These are phyloP conservation scores for Babesia ovata DNA, from an alignment of 169 alveolate genomes.

Conservation along the genomic window DNA sequence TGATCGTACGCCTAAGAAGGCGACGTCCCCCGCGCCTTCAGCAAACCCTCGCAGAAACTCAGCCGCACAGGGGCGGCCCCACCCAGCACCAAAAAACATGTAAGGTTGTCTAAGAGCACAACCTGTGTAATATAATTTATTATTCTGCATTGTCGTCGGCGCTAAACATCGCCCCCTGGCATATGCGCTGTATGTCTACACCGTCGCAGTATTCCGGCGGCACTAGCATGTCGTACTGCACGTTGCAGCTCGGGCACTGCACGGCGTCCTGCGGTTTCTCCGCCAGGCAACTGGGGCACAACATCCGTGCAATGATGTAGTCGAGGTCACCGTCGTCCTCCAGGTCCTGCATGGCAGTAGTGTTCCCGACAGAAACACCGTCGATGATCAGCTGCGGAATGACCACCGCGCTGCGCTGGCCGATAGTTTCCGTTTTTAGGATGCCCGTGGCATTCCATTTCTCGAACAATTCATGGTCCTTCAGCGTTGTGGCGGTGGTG, in stretches of 20 bases:
- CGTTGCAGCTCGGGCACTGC: slow-evolving; percentile 69
- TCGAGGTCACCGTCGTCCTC: slow-evolving; percentile 88
- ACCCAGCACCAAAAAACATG: neutral
- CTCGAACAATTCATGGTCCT: slow-evolving; percentile 78
- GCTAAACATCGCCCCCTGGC: slow-evolving; percentile 62
- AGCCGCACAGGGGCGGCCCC: neutral
- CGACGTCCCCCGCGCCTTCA: neutral
- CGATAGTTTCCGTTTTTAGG: slow-evolving; percentile 44
- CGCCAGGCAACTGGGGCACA: slow-evolving; percentile 71
- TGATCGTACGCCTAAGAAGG: neutral
- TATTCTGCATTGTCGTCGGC: neutral
- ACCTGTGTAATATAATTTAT: neutral
- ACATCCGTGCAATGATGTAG: slow-evolving; percentile 71
- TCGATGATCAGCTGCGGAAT: slow-evolving; percentile 85
- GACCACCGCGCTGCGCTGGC: slow-evolving; percentile 64
- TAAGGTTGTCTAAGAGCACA: too few relatives aligned
- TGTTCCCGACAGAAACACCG: slow-evolving; percentile 82
- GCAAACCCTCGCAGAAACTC: too few relatives aligned
- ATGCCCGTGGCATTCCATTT: slow-evolving; percentile 80
- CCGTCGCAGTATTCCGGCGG: slow-evolving; percentile 67
- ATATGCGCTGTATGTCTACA: slow-evolving; percentile 57
- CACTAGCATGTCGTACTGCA: slow-evolving; percentile 52
- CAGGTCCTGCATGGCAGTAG: slow-evolving; percentile 80
- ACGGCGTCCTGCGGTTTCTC: slow-evolving; percentile 69
- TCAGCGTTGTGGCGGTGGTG: slow-evolving; percentile 81